Evolutionary conservation across 75 land plant species (phyloP), one percentile per base, ranked within the genome.

Genomic region (Isoetes taiwanensis): DNA sequence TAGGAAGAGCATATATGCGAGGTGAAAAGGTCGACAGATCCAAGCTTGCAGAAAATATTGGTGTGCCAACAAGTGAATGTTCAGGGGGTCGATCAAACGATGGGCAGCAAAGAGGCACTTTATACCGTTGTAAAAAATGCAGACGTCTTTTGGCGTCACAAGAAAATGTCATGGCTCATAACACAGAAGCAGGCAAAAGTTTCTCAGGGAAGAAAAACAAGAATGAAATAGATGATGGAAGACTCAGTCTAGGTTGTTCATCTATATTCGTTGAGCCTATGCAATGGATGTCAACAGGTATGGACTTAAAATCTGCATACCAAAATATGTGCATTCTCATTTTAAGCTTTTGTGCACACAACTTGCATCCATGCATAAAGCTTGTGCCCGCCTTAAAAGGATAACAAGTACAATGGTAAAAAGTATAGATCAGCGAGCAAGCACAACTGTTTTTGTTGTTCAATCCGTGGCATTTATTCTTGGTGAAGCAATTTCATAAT

Each of bases 211-310:
- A 77, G 80, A 63, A 73, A 31, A 82, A 72, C 56, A 41, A 81
- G 14, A 57, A 64, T 30, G 74, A 64, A 42, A 43, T 41, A 39
- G 65, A 57, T 32, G 82, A 82, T n/a, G n/a, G n/a, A n/a, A n/a
- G n/a, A n/a, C n/a, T n/a, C n/a, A n/a, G n/a, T 34, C 21, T 35
- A 40, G 86, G 79, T 37, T 94, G 99, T 63, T 73, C 99, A 27
- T 88, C 90, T n/a, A 43, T 94, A 4, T 94, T 88, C 72, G 78
- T 94, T 19, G 90, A 94, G 66, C 99, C 99, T 40, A 70, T 94
- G 56, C 68, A 64, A 39, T 94, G 99, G 99, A 94, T 94, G 99
- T 80, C 71, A 40, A 34, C 86, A 79, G 99, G 99, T 94, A 69
- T 14, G 32, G 14, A 26, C 23, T 20, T 54, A 31, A 27, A 24